Percentiles rank a stretch among this genome's conserved stretches.
These are phyloP conservation scores for Colletotrichum paranaense DNA, from an alignment of 2,329 filamentous ascomycete genomes.

Conservation along the genomic window DNA sequence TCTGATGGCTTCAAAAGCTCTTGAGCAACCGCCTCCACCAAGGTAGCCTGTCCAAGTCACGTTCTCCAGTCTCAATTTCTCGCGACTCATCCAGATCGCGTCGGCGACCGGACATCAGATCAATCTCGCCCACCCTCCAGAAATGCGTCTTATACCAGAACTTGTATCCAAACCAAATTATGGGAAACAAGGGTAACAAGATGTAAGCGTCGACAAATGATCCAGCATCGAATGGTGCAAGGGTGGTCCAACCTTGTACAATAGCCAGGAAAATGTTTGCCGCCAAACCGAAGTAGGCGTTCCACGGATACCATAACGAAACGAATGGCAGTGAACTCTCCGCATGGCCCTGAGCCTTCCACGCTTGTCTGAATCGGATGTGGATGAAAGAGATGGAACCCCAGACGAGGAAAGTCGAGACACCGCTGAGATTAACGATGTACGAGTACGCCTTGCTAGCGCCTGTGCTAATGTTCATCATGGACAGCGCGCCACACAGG, in stretches of 20 bases:
- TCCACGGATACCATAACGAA: constrained; percentile 66
- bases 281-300: constrained; percentile 67
- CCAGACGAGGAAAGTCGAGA: constrained; percentile 80
- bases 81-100: constrained; percentile 63
- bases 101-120: constrained; percentile 66
- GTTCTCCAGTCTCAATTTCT: constrained; percentile 43
- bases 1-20: constrained; percentile 48
- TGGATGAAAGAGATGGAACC: constrained; percentile 77
- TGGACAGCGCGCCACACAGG: constrained; percentile 75
- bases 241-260: constrained; percentile 70
- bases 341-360: constrained; percentile 67
- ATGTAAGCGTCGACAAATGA: constrained; percentile 75
- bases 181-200: constrained; percentile 66
- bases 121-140: constrained; percentile 63
- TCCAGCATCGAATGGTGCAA: constrained; percentile 67
- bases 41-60: constrained; percentile 39
- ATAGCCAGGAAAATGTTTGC: constrained; percentile 70
- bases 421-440: constrained; percentile 77
- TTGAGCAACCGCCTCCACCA: constrained; percentile 58
- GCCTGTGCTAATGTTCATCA: constrained; percentile 79
- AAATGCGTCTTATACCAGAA: constrained; percentile 63
- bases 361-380: constrained; percentile 76
- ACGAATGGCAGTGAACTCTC: constrained; percentile 66
- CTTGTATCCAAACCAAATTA: constrained; percentile 69
- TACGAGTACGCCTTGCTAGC: constrained; percentile 74